These are phyloP conservation scores for Aspergillus olivimuriae DNA, from an alignment of 495 filamentous ascomycete species.

Conservation along the genomic window DNA sequence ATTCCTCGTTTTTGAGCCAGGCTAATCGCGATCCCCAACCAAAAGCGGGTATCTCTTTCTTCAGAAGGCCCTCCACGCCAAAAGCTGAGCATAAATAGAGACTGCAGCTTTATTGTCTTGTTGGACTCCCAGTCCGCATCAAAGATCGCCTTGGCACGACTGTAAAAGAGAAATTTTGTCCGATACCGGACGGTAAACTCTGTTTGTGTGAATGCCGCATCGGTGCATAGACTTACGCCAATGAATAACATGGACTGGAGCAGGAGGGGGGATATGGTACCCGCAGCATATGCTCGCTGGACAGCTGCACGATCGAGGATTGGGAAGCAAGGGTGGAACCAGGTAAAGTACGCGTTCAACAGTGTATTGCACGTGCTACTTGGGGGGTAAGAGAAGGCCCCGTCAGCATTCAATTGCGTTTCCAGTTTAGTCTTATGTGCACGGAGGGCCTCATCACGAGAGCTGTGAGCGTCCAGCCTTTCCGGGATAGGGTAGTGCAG, in stretches of 20 bases:
- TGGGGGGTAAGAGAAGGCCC: constrained; percentile 32
- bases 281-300: constrained; percentile 19
- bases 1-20: constrained; percentile 40
- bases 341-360: constrained; percentile 36
- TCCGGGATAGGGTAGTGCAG: constrained; percentile 33
- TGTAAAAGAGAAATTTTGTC: constrained; percentile 35
- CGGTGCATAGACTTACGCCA: constrained; percentile 35
- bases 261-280: constrained; percentile 31
- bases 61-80: constrained; percentile 35
- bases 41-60: constrained; percentile 37
- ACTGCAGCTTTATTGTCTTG: constrained; percentile 29
- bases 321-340: constrained; percentile 42
- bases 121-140: constrained; percentile 38
- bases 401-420: constrained; percentile 25
- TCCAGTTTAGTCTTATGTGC: constrained; percentile 11
- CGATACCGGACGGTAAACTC: constrained; percentile 31
- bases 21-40: constrained; percentile 35
- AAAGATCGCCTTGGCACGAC: constrained; percentile 37
- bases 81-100: constrained; percentile 40
- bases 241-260: constrained; percentile 40
- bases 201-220: constrained; percentile 20
- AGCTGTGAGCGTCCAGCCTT: constrained; percentile 10
- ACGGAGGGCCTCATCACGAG: constrained; percentile 13
- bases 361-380: constrained; percentile 23
- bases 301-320: constrained; percentile 28